phyloP scores from a whole-genome alignment of 257 asterid genomes.

The Penstemon newberryi region DNA sequence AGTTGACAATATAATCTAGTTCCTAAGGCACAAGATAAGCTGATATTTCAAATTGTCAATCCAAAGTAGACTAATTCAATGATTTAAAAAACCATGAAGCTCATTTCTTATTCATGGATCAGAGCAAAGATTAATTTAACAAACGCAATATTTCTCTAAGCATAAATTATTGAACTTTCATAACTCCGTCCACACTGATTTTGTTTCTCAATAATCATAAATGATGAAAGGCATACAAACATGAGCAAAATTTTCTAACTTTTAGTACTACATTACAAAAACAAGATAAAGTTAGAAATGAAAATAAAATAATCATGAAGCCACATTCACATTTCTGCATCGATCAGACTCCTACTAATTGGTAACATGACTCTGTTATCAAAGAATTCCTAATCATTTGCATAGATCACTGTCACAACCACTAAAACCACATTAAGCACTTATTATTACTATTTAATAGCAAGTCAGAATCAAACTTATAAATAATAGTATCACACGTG shows the following conservation, averaged over 20 bases:
- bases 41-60: not conserved
- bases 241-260: not conserved
- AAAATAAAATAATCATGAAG: slow-evolving; percentile 5
- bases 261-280: not conserved
- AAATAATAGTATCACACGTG: slow-evolving; percentile 26
- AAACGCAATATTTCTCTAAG: not conserved
- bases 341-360: not conserved
- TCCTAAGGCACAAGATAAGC: slow-evolving; percentile 13
- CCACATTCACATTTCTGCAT: slow-evolving; percentile 17
- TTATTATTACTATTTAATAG: slow-evolving; percentile 6
- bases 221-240: not conserved
- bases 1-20: slow-evolving; percentile 11
- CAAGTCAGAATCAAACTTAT: slow-evolving; percentile 22
- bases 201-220: slow-evolving; percentile 9
- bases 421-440: not conserved
- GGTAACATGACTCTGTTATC: slow-evolving; percentile 11
- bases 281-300: slow-evolving; percentile 2
- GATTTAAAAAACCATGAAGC: not conserved
- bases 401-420: not conserved
- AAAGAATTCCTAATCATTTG: slow-evolving; percentile 19
- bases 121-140: not conserved
- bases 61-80: slow-evolving; percentile 9
- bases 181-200: not conserved
- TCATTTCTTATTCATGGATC: not conserved
- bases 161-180: not conserved